phyloP scores from a whole-genome alignment of 805 yeast species.

The Kazachstania taianensis region DNA sequence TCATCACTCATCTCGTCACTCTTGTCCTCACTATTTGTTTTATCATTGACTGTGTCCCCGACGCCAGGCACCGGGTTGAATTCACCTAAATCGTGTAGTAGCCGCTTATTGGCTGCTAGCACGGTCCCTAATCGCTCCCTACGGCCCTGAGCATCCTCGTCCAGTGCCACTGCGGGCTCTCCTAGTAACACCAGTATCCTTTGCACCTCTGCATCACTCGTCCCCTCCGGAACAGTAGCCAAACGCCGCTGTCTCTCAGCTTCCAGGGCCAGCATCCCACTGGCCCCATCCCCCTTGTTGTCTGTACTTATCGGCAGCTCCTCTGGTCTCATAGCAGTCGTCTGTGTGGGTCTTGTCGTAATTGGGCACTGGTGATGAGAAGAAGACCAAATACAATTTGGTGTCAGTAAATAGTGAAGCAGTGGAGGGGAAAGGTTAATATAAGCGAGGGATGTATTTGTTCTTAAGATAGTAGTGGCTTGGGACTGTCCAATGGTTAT shows the following conservation, averaged over 20 bases:
- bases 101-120: constrained; percentile 29
- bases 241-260: background rate
- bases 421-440: too few species aligned
- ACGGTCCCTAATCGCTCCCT: constrained; percentile 47
- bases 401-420: too few species aligned
- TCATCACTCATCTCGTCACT: constrained; percentile 15
- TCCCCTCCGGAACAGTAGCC: constrained; percentile 28
- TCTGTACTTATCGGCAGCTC: too few species aligned
- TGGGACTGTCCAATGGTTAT: too few species aligned
- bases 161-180: constrained; percentile 47
- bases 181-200: constrained; percentile 36
- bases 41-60: too few species aligned
- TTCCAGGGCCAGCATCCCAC: background rate
- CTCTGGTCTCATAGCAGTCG: too few species aligned
- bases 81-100: constrained; percentile 11
- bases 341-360: too few species aligned
- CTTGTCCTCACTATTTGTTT: constrained; percentile 1
- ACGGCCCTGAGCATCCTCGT: constrained; percentile 53
- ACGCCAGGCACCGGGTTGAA: background rate
- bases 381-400: too few species aligned
- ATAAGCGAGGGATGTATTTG: too few species aligned
- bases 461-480: too few species aligned
- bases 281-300: too few species aligned
- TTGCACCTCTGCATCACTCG: constrained; percentile 56
- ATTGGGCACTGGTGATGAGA: too few species aligned